Evolutionary conservation across 768 basidiomycete species (phyloP).

Genomic region (Pluteus cervinus): DNA sequence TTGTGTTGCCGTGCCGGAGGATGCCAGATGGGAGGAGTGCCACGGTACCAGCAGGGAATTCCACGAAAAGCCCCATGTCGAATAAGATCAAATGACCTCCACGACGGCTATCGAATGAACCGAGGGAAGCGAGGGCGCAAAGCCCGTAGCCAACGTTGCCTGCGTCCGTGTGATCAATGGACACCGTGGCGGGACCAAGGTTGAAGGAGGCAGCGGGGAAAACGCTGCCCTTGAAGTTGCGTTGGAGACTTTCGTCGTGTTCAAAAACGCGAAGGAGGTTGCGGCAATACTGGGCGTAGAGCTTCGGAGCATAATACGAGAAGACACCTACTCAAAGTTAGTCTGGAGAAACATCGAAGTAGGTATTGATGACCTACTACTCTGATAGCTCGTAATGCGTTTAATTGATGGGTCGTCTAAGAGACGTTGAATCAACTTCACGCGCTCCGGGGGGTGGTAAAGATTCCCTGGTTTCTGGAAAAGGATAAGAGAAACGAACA

Average conservation of each 20-base stretch:
- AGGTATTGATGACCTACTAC: constrained; percentile 10
- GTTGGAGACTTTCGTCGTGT: constrained; percentile 5
- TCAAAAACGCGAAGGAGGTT: constrained; percentile 7
- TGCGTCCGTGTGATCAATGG: constrained; percentile 16
- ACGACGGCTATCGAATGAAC: not conserved
- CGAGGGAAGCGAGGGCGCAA: constrained; percentile 1
- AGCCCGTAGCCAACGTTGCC: constrained; percentile 14
- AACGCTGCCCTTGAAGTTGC: constrained; percentile 19
- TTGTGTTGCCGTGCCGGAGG: constrained; percentile 2
- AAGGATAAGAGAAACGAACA: too few relatives aligned
- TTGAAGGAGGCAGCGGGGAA: constrained; percentile 24
- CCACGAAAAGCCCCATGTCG: not conserved
- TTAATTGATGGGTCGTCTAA: constrained; percentile 4
- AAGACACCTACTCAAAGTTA: constrained; percentile 10
- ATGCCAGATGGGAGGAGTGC: constrained; percentile 3
- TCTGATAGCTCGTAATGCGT: constrained; percentile 15
- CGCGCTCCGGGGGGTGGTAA: not conserved
- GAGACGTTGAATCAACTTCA: not conserved
- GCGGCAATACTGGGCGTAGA: constrained; percentile 12
- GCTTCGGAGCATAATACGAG: constrained; percentile 14
- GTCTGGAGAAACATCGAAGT: not conserved
- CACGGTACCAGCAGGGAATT: not conserved
- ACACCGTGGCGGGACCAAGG: constrained; percentile 15
- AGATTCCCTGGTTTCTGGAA: constrained; percentile 11
- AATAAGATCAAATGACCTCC: not conserved